These are phyloP conservation scores for Halenospora varia DNA, from an alignment of 495 filamentous ascomycete genomes.

Conservation along the genomic window DNA sequence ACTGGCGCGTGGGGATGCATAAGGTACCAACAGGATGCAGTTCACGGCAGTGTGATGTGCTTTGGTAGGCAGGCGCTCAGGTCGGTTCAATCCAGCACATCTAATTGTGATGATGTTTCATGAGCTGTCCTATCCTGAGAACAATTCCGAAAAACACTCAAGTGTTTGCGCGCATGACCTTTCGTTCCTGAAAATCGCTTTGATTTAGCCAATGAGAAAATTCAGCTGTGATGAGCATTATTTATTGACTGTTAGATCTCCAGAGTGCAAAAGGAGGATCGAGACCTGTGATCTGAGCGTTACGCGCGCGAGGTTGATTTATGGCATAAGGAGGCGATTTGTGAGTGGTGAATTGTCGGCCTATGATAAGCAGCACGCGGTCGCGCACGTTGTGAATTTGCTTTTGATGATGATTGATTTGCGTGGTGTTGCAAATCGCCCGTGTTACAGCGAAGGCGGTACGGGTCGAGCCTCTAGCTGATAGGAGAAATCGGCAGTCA, in stretches of 20 bases:
- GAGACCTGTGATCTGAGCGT: neutral
- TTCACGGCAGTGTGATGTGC: neutral
- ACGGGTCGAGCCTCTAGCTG: neutral
- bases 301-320: neutral
- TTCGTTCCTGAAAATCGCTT: neutral
- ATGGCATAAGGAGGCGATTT: neutral
- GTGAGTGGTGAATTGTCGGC: neutral
- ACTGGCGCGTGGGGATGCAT: neutral
- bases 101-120: conserved; percentile 3
- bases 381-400: neutral
- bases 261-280: neutral
- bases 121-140: neutral
- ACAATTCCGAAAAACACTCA: neutral
- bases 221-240: neutral
- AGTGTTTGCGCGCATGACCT: neutral
- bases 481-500: neutral
- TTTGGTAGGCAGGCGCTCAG: neutral
- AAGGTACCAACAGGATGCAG: neutral
- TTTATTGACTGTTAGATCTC: neutral
- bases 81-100: neutral
- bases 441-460: neutral
- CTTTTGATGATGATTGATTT: neutral
- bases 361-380: neutral
- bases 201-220: neutral
- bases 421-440: neutral